These are phyloP conservation scores for Umbelopsis isabellina DNA, from an alignment of 192 early-diverging fungal species.

Conservation along the genomic window DNA sequence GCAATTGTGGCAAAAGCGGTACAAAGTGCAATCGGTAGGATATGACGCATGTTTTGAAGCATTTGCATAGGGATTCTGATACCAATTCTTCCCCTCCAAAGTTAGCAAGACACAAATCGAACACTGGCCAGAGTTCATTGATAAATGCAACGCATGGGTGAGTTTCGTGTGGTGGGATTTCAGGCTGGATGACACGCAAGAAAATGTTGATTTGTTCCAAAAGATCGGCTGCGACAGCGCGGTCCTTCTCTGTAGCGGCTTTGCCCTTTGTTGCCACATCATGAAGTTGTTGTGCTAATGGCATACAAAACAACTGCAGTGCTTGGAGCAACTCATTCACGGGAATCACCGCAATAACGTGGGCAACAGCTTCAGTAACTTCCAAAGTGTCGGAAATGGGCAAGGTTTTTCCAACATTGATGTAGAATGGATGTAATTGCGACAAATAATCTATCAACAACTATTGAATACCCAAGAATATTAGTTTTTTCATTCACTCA, in stretches of 20 bases:
- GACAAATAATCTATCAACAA: conserved; percentile 75
- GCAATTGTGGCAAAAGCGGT: conserved; percentile 58
- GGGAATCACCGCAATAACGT: conserved; percentile 84
- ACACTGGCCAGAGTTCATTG: conserved; percentile 73
- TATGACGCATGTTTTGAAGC: conserved; percentile 61
- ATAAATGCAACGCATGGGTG: conserved; percentile 74
- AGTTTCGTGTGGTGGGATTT: conserved; percentile 44
- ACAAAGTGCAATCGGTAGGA: conserved; percentile 59
- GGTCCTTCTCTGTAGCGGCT: conserved; percentile 39
- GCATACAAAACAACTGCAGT: conserved; percentile 73
- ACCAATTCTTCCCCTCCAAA: conserved; percentile 53
- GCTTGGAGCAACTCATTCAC: conserved; percentile 56
- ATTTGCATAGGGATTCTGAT: conserved; percentile 54
- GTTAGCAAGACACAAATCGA: conserved; percentile 59
- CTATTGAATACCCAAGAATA: conserved; percentile 36
- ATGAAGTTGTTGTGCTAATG: conserved; percentile 74
- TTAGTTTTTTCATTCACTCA: neutral
- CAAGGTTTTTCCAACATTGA: conserved; percentile 69
- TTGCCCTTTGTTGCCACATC: conserved; percentile 53
- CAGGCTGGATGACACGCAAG: conserved; percentile 56
- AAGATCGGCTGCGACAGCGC: conserved; percentile 41
- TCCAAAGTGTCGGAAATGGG: conserved; percentile 72
- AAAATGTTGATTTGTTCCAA: conserved; percentile 67
- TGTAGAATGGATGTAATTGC: conserved; percentile 85
- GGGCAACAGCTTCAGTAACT: conserved; percentile 87